phyloP scores from a whole-genome alignment of 371 early-diverging fungal species.

The Mortierella sp. region DNA sequence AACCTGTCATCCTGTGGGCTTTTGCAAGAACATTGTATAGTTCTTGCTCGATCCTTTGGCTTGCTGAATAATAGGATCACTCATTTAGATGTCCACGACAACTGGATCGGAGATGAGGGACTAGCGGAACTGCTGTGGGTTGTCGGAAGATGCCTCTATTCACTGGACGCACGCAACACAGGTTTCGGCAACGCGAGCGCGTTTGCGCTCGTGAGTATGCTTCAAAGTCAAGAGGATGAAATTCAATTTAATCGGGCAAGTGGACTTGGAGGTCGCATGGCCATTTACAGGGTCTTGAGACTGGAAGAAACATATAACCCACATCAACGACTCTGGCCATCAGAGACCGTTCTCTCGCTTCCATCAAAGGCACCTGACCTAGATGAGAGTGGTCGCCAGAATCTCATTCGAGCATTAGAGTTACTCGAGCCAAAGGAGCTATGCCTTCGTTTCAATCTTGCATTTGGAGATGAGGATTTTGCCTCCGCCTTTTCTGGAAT shows the following conservation, averaged over 20 bases:
- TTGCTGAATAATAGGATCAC: conserved; percentile 21
- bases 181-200: conserved; percentile 33
- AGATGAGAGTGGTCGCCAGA: conserved; percentile 10
- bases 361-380: background rate
- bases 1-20: conserved; percentile 28
- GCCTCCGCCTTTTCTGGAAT: conserved; percentile 33
- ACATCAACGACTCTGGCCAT: conserved; percentile 4
- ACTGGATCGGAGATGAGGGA: conserved; percentile 32
- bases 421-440: conserved; percentile 21
- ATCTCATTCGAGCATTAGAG: conserved; percentile 24
- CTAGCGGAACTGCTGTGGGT: conserved; percentile 29
- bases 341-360: background rate
- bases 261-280: background rate
- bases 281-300: conserved; percentile 12
- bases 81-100: conserved; percentile 29
- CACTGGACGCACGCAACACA: conserved; percentile 24
- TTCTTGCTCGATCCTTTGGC: conserved; percentile 5
- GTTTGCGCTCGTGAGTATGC: conserved; percentile 24
- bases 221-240: conserved; percentile 15
- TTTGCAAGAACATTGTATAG: conserved; percentile 5
- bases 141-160: conserved; percentile 2
- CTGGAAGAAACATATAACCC: conserved; percentile 29
- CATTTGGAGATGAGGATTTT: conserved; percentile 26
- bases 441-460: conserved; percentile 20
- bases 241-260: background rate